Evolutionary conservation across 352 stramenopile genomes (phyloP).

Genomic region (Phytophthora colocasiae): DNA sequence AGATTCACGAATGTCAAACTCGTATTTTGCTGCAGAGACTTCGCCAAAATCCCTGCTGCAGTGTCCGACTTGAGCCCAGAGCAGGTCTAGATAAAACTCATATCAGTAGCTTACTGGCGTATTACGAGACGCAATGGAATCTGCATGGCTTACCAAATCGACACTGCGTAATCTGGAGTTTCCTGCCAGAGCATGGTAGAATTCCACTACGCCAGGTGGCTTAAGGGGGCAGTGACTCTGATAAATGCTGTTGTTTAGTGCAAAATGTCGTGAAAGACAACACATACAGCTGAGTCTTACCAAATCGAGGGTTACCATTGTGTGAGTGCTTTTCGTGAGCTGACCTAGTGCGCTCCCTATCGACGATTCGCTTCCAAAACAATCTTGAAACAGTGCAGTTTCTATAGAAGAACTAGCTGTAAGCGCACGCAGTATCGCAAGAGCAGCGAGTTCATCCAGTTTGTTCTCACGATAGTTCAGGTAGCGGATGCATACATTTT

Average conservation of each 20-base stretch:
- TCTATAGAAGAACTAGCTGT: constrained; percentile 45
- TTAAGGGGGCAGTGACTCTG: constrained; percentile 77
- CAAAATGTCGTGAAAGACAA: background rate
- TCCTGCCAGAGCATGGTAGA: constrained; percentile 62
- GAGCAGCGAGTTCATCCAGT: constrained; percentile 45
- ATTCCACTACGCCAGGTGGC: constrained; percentile 58
- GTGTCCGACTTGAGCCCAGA: constrained; percentile 72
- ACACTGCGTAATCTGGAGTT: constrained; percentile 58
- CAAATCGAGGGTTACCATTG: constrained; percentile 60
- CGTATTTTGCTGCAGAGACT: constrained; percentile 50
- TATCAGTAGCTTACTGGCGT: background rate
- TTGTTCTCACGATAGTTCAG: constrained; percentile 74
- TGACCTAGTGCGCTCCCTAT: constrained; percentile 43
- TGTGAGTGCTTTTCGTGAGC: constrained; percentile 34
- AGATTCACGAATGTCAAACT: constrained; percentile 62
- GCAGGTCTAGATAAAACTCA: constrained; percentile 47
- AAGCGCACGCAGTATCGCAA: constrained; percentile 48
- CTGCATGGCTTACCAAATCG: constrained; percentile 54
- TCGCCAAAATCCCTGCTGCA: constrained; percentile 56
- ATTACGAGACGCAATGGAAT: background rate
- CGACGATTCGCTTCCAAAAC: constrained; percentile 44
- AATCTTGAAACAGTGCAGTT: constrained; percentile 63
- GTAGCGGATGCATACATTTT: constrained; percentile 52
- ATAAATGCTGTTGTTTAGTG: background rate
- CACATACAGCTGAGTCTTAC: constrained; percentile 32